phyloP scores from a whole-genome alignment of 1,139 yeast genomes.

The Spencermartinsiella ligniputridi region DNA sequence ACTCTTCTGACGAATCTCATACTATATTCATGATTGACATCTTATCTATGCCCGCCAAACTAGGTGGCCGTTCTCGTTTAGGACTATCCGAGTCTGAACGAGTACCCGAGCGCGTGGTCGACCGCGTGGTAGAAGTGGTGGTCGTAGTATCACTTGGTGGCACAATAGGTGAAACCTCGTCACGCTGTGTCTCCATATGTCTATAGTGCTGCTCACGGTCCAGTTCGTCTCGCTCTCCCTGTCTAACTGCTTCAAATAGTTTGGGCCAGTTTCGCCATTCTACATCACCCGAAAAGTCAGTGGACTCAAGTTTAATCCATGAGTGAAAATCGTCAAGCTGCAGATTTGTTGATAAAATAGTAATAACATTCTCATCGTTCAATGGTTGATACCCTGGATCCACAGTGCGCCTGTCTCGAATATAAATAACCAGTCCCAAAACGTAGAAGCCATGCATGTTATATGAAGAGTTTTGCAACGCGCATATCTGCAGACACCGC shows the following conservation, averaged over 20 bases:
- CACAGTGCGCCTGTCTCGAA: conserved; percentile 6
- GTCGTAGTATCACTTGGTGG: background rate
- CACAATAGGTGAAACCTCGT: background rate
- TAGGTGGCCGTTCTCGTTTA: conserved; percentile 9
- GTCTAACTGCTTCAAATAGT: background rate
- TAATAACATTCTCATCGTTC: conserved; percentile 24
- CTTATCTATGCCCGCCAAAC: conserved; percentile 13
- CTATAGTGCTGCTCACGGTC: background rate
- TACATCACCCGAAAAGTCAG: conserved; percentile 4
- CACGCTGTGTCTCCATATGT: background rate
- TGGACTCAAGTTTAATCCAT: conserved; percentile 21
- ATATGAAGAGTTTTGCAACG: conserved; percentile 4
- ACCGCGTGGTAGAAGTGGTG: background rate
- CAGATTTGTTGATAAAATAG: conserved; percentile 25
- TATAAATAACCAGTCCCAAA: conserved; percentile 16
- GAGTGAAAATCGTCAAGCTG: conserved; percentile 23
- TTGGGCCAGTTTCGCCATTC: conserved; percentile 3
- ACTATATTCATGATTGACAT: conserved; percentile 27
- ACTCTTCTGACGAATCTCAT: no score
- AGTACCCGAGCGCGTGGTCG: no score
- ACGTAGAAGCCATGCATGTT: conserved; percentile 15
- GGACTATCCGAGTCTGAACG: background rate
- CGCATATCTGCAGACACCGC: conserved; percentile 8
- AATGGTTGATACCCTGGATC: conserved; percentile 15
- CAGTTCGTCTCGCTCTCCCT: background rate